These are phyloP conservation scores for Metschnikowia sp. DNA, from an alignment of 805 yeast species.

Conservation along the genomic window DNA sequence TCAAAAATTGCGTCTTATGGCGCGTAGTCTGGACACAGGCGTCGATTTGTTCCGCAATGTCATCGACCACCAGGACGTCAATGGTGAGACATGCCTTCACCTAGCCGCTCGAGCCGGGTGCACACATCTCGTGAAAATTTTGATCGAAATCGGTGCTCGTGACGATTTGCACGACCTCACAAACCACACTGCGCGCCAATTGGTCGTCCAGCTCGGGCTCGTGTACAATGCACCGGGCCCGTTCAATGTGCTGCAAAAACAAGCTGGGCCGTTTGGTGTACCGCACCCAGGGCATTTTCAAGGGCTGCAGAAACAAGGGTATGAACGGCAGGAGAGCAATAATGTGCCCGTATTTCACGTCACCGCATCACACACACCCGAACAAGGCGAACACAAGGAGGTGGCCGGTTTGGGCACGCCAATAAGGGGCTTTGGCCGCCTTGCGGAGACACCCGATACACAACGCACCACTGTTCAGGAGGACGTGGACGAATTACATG, in stretches of 20 bases:
- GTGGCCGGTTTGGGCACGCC: slow-evolving; percentile 15
- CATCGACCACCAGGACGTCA: slow-evolving; percentile 71
- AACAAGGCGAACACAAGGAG: neutral
- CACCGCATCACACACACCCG: neutral
- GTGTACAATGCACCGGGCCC: slow-evolving; percentile 11
- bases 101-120: slow-evolving; percentile 70
- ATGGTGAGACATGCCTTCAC: slow-evolving; percentile 85
- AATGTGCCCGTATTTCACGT: slow-evolving; percentile 1
- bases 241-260: too few species aligned
- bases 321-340: neutral
- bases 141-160: slow-evolving; percentile 82
- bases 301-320: neutral
- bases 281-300: too few species aligned
- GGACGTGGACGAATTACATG: slow-evolving; percentile 31
- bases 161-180: slow-evolving; percentile 45
- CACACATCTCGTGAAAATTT: slow-evolving; percentile 67
- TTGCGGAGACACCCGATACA: slow-evolving; percentile 42
- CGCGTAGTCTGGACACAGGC: slow-evolving; percentile 29
- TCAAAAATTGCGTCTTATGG: slow-evolving; percentile 58
- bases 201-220: slow-evolving; percentile 39
- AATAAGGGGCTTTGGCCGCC: slow-evolving; percentile 10
- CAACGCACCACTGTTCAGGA: slow-evolving; percentile 44
- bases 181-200: slow-evolving; percentile 43
- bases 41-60: slow-evolving; percentile 59
- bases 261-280: too few species aligned